phyloP scores from a whole-genome alignment of 129 eudicot genomes.

The Pittosporum tobira region DNA sequence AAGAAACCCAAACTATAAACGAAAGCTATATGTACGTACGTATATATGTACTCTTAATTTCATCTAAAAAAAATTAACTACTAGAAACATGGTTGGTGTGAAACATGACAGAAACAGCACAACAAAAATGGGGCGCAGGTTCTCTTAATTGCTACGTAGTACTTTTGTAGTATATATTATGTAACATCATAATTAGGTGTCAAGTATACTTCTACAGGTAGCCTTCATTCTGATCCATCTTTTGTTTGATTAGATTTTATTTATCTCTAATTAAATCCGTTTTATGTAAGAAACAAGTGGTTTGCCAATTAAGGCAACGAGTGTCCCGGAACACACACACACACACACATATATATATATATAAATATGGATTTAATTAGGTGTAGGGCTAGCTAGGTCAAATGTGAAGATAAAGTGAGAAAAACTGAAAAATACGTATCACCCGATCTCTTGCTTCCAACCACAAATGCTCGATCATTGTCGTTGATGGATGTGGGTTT shows the following conservation, averaged over 20 bases:
- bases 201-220: constrained; percentile 29
- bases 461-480: constrained; percentile 4
- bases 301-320: not conserved
- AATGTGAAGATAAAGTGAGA: constrained; percentile 29
- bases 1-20: not conserved
- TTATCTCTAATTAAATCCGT: not conserved
- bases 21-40: constrained; percentile 2
- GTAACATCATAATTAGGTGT: constrained; percentile 52
- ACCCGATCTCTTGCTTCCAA: constrained; percentile 18
- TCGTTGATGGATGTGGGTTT: constrained; percentile 10
- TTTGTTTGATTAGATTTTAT: constrained; percentile 21
- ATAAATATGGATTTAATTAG: constrained; percentile 12
- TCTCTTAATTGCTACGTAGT: not conserved
- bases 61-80: not conserved
- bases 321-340: not conserved
- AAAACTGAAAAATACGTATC: constrained; percentile 25
- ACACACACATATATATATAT: not conserved
- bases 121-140: constrained; percentile 32
- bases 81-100: constrained; percentile 32
- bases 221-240: not conserved
- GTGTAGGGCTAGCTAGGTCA: constrained; percentile 25
- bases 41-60: not conserved
- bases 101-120: constrained; percentile 38
- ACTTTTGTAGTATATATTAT: not conserved
- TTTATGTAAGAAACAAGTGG: constrained; percentile 3